Evolutionary conservation across 345 rosid species (phyloP).

Genomic region (Eucalyptus decipiens): DNA sequence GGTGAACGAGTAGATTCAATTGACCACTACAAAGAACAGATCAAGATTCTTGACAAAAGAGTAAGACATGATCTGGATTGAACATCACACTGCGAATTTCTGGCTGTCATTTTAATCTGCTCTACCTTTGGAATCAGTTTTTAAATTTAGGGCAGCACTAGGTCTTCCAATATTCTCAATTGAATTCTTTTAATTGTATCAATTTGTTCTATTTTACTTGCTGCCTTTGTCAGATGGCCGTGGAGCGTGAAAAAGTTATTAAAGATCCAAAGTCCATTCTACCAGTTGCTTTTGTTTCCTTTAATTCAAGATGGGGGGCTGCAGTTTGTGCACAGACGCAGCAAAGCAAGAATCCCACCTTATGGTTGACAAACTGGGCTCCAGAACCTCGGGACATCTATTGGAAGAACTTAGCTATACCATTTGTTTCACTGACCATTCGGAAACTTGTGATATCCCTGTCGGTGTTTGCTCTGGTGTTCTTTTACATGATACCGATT

Average conservation of each 20-base stretch:
- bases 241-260: constrained; percentile 72
- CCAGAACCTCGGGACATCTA: constrained; percentile 95
- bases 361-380: constrained; percentile 94
- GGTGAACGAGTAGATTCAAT: constrained; percentile 71
- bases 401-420: constrained; percentile 92
- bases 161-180: neutral
- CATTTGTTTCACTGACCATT: constrained; percentile 76
- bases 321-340: constrained; percentile 98
- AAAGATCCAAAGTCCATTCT: constrained; percentile 57
- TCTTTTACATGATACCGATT: constrained; percentile 98
- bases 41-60: constrained; percentile 38
- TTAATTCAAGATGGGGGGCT: constrained; percentile 95
- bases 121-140: neutral
- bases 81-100: neutral
- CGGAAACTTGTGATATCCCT: constrained; percentile 63
- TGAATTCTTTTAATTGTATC: neutral
- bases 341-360: constrained; percentile 91
- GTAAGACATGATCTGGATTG: constrained; percentile 22
- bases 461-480: constrained; percentile 77
- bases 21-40: constrained; percentile 64
- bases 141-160: neutral
- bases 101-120: neutral
- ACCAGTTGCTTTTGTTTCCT: constrained; percentile 88
- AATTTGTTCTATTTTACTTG: neutral
- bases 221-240: constrained; percentile 43